Percentiles rank a stretch among this genome's conserved stretches.
phyloP scores from a whole-genome alignment of 805 yeast genomes.

The Huiozyma naganishii region DNA sequence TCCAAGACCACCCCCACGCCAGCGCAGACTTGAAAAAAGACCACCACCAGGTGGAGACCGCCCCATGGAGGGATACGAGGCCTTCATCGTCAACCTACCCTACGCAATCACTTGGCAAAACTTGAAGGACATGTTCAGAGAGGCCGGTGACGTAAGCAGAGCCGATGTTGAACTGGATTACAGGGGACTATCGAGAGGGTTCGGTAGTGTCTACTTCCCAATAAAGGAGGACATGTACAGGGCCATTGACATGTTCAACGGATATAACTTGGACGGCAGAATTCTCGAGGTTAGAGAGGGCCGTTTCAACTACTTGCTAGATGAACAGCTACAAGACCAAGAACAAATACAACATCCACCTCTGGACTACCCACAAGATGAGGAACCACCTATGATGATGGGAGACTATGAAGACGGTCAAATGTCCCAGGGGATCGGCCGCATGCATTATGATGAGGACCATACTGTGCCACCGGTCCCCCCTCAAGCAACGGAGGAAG shows the following conservation, averaged over 20 bases:
- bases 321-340: constrained; percentile 1
- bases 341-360: not conserved
- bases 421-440: not conserved
- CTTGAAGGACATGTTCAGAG: constrained; percentile 71
- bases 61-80: constrained; percentile 32
- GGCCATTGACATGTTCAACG: constrained; percentile 64
- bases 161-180: constrained; percentile 66
- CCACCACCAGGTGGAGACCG: constrained; percentile 1
- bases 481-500: not conserved
- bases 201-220: constrained; percentile 71
- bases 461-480: not conserved
- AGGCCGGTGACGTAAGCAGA: constrained; percentile 62
- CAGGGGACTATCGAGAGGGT: constrained; percentile 66
- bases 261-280: constrained; percentile 37
- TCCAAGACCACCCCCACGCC: not conserved
- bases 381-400: not conserved
- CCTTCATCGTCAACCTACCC: constrained; percentile 78
- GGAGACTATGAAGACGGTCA: not conserved
- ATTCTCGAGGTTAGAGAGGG: constrained; percentile 16
- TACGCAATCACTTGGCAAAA: constrained; percentile 72
- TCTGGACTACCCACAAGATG: not conserved
- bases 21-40: constrained; percentile 6
- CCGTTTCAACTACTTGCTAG: constrained; percentile 5
- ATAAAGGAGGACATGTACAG: constrained; percentile 54
- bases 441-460: not conserved